Percentiles rank a stretch among this genome's conserved stretches.
These are phyloP conservation scores for Aspergillus coremiiformis DNA, from an alignment of 495 filamentous ascomycete genomes.

Conservation along the genomic window DNA sequence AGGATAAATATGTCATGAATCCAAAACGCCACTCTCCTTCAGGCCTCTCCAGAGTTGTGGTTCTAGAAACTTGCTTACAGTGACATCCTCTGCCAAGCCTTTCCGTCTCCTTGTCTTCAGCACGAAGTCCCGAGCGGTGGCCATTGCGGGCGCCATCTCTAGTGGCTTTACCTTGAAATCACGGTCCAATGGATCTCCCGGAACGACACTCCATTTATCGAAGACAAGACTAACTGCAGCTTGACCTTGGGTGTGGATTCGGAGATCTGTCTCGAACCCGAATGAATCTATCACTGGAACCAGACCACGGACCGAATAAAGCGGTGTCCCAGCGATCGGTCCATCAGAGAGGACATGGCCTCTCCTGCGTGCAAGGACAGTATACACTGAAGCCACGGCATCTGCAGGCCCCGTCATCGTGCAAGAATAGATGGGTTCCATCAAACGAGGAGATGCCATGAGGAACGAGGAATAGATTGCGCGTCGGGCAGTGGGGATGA, in stretches of 20 bases:
- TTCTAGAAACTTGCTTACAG: conserved; percentile 91
- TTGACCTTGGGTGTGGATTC: conserved; percentile 93
- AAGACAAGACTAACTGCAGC: conserved; percentile 87
- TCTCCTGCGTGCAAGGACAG: conserved; percentile 76
- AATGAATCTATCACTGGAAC: conserved; percentile 96
- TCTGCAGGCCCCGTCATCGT: conserved; percentile 91
- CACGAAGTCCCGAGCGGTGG: conserved; percentile 89
- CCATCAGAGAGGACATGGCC: conserved; percentile 92
- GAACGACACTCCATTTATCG: conserved; percentile 91
- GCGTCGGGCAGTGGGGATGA: conserved; percentile 88
- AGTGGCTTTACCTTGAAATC: conserved; percentile 74
- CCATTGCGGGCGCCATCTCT: conserved; percentile 78
- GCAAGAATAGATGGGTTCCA: conserved; percentile 91
- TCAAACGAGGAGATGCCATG: conserved; percentile 90
- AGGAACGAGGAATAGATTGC: conserved; percentile 92
- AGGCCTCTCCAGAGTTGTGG: conserved; percentile 83
- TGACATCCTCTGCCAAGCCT: conserved; percentile 91
- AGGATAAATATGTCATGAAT: conserved; percentile 39
- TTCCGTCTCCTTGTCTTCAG: conserved; percentile 91
- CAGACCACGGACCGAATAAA: conserved; percentile 83
- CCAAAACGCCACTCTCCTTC: conserved; percentile 82
- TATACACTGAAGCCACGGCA: conserved; percentile 81
- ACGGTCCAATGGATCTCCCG: conserved; percentile 88
- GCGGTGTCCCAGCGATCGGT: conserved; percentile 89
- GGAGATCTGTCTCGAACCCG: conserved; percentile 92